phyloP scores from a whole-genome alignment of 1,284 basidiomycete species.

The Pascua guehoae region DNA sequence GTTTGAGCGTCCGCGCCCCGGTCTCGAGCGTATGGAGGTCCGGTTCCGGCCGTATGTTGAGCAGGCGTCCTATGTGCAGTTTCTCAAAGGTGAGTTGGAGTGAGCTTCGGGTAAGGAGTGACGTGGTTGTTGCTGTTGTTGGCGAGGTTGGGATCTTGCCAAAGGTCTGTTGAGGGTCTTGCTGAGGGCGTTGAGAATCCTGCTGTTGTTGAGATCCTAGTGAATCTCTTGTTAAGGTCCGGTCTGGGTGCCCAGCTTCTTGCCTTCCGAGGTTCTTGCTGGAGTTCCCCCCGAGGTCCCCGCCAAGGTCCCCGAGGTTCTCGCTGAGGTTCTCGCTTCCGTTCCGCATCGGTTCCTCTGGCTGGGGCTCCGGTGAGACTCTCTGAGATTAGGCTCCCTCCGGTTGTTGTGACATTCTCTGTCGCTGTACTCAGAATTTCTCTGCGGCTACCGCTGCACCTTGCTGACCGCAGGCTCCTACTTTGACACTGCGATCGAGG shows the following conservation, averaged over 20 bases:
- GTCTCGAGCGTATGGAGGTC: slow-evolving; percentile 43
- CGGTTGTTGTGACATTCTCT: too few species aligned
- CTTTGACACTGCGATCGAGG: slow-evolving; percentile 50
- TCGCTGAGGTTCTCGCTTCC: too few species aligned
- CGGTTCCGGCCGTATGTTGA: slow-evolving; percentile 50
- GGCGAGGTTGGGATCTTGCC: neutral
- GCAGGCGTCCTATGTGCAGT: slow-evolving; percentile 49
- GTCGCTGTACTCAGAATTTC: neutral
- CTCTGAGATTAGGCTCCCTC: too few species aligned
- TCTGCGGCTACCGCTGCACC: neutral
- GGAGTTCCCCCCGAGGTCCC: too few species aligned
- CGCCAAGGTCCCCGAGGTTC: too few species aligned
- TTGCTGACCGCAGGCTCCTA: slow-evolving; percentile 40
- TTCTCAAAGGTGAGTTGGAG: slow-evolving; percentile 39
- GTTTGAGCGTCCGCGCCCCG: slow-evolving; percentile 37
- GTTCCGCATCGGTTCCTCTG: too few species aligned
- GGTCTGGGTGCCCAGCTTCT: too few species aligned
- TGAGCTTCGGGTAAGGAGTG: neutral
- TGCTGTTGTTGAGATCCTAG: too few species aligned
- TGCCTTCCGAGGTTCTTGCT: too few species aligned
- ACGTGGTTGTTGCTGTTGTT: neutral
- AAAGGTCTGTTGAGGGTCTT: neutral
- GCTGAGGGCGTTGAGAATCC: neutral
- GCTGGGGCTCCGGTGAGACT: too few species aligned
- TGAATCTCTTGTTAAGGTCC: too few species aligned